These are phyloP conservation scores for Salvia hispanica DNA, from an alignment of 257 asterid genomes.

Conservation along the genomic window DNA sequence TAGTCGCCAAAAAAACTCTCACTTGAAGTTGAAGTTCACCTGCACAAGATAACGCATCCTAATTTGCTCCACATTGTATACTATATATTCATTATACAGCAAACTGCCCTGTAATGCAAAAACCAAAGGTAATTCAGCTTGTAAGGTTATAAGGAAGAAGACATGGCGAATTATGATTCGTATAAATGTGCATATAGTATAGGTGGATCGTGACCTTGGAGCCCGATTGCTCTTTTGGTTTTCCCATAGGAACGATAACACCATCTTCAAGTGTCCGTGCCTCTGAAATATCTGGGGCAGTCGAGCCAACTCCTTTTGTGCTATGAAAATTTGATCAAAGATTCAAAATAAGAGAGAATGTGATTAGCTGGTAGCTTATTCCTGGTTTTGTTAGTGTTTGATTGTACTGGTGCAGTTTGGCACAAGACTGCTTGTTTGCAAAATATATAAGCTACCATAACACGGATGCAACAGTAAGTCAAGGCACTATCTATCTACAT, in stretches of 20 bases:
- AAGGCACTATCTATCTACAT: background rate
- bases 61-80: conserved; percentile 87
- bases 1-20: conserved; percentile 4
- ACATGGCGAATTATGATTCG: background rate
- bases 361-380: background rate
- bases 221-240: conserved; percentile 58
- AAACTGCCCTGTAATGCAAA: conserved; percentile 57
- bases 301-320: conserved; percentile 86
- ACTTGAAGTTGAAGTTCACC: conserved; percentile 70
- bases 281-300: conserved; percentile 69
- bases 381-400: background rate
- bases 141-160: background rate
- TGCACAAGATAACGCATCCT: conserved; percentile 82
- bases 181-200: background rate
- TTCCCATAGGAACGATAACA: conserved; percentile 73
- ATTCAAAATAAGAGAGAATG: conserved; percentile 6
- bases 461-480: background rate
- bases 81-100: conserved; percentile 86
- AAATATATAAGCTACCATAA: background rate
- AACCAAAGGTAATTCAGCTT: conserved; percentile 9
- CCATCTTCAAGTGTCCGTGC: conserved; percentile 70
- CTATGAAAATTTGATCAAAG: conserved; percentile 39
- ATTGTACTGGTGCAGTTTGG: background rate
- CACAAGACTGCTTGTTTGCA: background rate
- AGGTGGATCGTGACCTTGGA: conserved; percentile 40